A percentile compares a stretch with the other conserved stretches of the same genome.
phyloP scores from a whole-genome alignment of 208 protist genomes.

The Trypanosoma mega region DNA sequence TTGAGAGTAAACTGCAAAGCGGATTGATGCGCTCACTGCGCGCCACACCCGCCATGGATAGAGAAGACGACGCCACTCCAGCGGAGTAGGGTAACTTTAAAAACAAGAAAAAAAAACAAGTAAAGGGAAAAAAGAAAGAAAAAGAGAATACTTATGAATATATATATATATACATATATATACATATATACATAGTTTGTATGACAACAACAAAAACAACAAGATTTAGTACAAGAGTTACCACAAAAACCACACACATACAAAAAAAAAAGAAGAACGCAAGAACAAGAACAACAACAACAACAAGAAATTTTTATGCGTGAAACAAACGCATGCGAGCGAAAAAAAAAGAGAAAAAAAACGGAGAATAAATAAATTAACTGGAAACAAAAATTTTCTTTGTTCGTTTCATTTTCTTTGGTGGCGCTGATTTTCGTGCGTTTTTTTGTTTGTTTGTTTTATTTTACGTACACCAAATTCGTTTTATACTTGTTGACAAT shows the following conservation, averaged over 20 bases:
- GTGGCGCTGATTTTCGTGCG: too few relatives aligned
- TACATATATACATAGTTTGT: conserved; percentile 9
- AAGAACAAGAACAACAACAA: too few relatives aligned
- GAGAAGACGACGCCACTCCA: not conserved
- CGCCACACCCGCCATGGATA: not conserved
- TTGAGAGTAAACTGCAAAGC: conserved; percentile 58
- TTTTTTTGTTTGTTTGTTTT: not conserved
- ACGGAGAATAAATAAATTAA: too few relatives aligned
- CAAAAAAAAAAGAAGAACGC: too few relatives aligned
- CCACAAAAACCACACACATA: too few relatives aligned
- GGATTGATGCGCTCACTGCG: conserved; percentile 10
- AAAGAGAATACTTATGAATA: not conserved
- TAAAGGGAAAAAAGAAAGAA: conserved; percentile 2
- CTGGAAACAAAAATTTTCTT: conserved; percentile 1
- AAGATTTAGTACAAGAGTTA: too few relatives aligned
- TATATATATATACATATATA: conserved; percentile 2
- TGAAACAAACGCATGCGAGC: too few relatives aligned
- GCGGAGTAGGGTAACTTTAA: not conserved
- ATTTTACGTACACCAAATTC: too few relatives aligned
- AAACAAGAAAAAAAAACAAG: conserved; percentile 3
- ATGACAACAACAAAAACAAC: too few relatives aligned
- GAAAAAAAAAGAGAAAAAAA: too few relatives aligned
- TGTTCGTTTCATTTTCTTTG: conserved; percentile 1
- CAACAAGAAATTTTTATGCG: too few relatives aligned
- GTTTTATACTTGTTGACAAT: too few relatives aligned